These are phyloP conservation scores for Aspergillus caelatus DNA, from an alignment of 2,329 filamentous ascomycete genomes.

Conservation along the genomic window DNA sequence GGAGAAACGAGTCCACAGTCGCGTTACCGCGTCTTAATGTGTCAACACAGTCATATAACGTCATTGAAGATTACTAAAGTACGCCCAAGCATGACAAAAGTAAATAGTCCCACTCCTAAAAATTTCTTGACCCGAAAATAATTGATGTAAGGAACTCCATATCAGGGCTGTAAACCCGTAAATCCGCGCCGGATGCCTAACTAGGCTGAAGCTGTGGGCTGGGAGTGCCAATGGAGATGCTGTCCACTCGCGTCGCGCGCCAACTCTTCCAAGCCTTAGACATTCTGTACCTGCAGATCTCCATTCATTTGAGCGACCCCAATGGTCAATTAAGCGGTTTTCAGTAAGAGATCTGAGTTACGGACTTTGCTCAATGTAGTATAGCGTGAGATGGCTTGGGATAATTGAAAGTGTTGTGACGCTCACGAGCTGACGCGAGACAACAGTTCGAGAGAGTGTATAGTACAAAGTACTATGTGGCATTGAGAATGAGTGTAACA, in stretches of 20 bases:
- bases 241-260: constrained; percentile 1
- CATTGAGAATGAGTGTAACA: not conserved
- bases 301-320: not conserved
- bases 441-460: not conserved
- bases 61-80: not conserved
- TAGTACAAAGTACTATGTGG: not conserved
- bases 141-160: not conserved
- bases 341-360: not conserved
- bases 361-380: not conserved
- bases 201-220: constrained; percentile 3
- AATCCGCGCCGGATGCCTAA: constrained; percentile 11
- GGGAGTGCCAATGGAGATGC: constrained; percentile 1
- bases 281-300: constrained; percentile 1
- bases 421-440: not conserved
- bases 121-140: not conserved
- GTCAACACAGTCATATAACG: not conserved
- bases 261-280: not conserved
- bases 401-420: not conserved
- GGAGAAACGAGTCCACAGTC: not conserved
- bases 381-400: not conserved
- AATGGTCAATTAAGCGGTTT: not conserved
- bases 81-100: not conserved
- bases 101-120: not conserved
- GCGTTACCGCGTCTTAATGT: not conserved
- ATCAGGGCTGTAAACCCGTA: constrained; percentile 16